Percentiles rank a stretch among this genome's conserved stretches.
These are phyloP conservation scores for Sungouiella blattae DNA, from an alignment of 805 yeast species.

Conservation along the genomic window DNA sequence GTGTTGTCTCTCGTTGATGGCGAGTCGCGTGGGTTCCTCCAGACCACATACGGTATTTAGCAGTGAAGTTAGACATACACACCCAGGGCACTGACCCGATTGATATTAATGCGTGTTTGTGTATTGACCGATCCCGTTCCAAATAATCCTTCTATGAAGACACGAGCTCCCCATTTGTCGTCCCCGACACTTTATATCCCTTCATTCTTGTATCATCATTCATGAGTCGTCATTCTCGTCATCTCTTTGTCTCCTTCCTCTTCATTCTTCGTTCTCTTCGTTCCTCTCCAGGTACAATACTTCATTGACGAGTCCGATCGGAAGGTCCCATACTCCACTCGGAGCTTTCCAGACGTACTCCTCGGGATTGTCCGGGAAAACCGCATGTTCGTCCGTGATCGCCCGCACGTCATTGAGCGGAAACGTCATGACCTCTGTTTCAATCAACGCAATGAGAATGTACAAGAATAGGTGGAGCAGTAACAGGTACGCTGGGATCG, in stretches of 20 bases:
- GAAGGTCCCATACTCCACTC: slow-evolving; percentile 85
- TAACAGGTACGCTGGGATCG: slow-evolving; percentile 67
- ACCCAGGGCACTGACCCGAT: too few species aligned
- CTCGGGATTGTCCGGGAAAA: slow-evolving; percentile 20
- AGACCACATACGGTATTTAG: slow-evolving; percentile 10
- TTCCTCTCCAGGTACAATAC: slow-evolving; percentile 48
- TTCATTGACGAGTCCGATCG: slow-evolving; percentile 64
- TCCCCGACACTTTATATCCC: too few species aligned
- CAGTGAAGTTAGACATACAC: too few species aligned
- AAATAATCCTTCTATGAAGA: too few species aligned
- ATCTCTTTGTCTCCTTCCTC: not conserved
- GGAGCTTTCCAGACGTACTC: slow-evolving; percentile 56
- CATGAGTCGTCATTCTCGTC: too few species aligned
- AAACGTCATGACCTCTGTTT: slow-evolving; percentile 69
- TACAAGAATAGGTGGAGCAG: slow-evolving; percentile 72
- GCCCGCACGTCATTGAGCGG: slow-evolving; percentile 57
- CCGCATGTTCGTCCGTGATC: slow-evolving; percentile 64
- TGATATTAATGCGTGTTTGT: too few species aligned
- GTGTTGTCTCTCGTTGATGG: slow-evolving; percentile 30
- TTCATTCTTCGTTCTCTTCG: not conserved
- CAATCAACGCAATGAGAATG: slow-evolving; percentile 65
- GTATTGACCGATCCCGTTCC: too few species aligned
- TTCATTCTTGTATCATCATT: too few species aligned
- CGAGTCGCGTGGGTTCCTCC: slow-evolving; percentile 20
- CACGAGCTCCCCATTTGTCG: too few species aligned